Conservation (phyloP, 306 rosid genomes). For the Alnus rubra region DNA sequence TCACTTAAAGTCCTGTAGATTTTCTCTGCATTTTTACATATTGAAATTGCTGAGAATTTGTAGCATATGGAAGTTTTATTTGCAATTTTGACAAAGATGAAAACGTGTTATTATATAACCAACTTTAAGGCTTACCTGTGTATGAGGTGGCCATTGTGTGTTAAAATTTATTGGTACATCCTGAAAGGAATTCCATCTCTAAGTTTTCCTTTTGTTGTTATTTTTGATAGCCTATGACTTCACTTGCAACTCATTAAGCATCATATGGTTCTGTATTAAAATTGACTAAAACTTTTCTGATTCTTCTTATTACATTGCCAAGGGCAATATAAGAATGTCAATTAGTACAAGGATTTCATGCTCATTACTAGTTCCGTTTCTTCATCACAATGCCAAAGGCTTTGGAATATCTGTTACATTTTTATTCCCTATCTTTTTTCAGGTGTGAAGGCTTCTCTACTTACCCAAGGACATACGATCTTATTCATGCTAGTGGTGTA, state of each 20-base stretch:
- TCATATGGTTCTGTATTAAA: not conserved
- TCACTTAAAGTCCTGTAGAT: constrained; percentile 6
- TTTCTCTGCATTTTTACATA: not conserved
- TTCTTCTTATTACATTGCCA: not conserved
- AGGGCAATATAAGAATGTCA: not conserved
- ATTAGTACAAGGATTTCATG: not conserved
- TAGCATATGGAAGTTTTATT: not conserved
- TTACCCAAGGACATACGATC: constrained; percentile 94
- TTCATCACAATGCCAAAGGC: constrained; percentile 9
- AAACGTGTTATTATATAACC: not conserved
- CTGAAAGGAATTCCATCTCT: not conserved
- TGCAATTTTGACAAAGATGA: not conserved
- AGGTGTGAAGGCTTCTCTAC: constrained; percentile 99
- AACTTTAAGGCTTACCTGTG: not conserved
- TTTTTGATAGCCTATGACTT: constrained; percentile 2
- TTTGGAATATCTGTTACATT: constrained; percentile 15
- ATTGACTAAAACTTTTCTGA: not conserved
- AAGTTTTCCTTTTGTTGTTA: too few species aligned
- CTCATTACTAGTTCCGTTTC: not conserved
- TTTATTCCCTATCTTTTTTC: constrained; percentile 31
- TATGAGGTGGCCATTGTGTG: not conserved
- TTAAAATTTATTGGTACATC: not conserved
- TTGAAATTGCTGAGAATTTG: constrained; percentile 8
- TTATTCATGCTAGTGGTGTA: constrained; percentile 78
- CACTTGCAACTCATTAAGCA: not conserved